These are phyloP conservation scores for Suillus fuscotomentosus DNA, from an alignment of 768 basidiomycete species.

Conservation along the genomic window DNA sequence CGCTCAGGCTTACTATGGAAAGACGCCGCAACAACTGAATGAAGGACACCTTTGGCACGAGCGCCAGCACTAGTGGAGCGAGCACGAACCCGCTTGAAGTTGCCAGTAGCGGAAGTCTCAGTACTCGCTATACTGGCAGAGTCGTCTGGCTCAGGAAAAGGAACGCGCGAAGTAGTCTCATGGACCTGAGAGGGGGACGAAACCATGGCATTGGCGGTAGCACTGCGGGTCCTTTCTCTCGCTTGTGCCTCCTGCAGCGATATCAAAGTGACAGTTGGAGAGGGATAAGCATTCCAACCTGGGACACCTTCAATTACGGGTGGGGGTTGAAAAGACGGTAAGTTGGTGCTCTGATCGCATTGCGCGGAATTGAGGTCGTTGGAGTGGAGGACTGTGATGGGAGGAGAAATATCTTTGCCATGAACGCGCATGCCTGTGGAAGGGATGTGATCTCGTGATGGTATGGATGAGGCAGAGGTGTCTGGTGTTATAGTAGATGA, in stretches of 20 bases:
- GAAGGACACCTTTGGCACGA: constrained; percentile 40
- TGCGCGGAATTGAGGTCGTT: constrained; percentile 23
- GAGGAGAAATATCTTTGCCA: constrained; percentile 56
- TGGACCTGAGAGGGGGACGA: constrained; percentile 23
- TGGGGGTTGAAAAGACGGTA: constrained; percentile 33
- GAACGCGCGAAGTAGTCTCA: constrained; percentile 25
- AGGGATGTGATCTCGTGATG: constrained; percentile 15
- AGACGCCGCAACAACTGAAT: constrained; percentile 37
- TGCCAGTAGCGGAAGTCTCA: constrained; percentile 16
- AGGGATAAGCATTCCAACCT: constrained; percentile 50
- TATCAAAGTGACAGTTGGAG: constrained; percentile 64
- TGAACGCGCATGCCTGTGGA: constrained; percentile 28
- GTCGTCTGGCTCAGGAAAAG: constrained; percentile 35
- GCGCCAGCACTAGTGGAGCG: constrained; percentile 64
- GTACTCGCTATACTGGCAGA: constrained; percentile 20
- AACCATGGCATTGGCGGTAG: constrained; percentile 35
- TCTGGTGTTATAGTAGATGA: constrained; percentile 36
- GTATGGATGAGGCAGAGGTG: constrained; percentile 26
- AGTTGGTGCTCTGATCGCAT: constrained; percentile 28
- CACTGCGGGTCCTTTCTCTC: constrained; percentile 55
- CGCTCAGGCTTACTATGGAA: constrained; percentile 38
- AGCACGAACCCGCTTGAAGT: constrained; percentile 37
- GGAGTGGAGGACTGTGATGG: constrained; percentile 41
- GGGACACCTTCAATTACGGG: constrained; percentile 32
- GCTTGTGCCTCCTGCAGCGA: constrained; percentile 79